Conservation (phyloP, 768 basidiomycete species). For the Sporobolomyces phaffii region DNA sequence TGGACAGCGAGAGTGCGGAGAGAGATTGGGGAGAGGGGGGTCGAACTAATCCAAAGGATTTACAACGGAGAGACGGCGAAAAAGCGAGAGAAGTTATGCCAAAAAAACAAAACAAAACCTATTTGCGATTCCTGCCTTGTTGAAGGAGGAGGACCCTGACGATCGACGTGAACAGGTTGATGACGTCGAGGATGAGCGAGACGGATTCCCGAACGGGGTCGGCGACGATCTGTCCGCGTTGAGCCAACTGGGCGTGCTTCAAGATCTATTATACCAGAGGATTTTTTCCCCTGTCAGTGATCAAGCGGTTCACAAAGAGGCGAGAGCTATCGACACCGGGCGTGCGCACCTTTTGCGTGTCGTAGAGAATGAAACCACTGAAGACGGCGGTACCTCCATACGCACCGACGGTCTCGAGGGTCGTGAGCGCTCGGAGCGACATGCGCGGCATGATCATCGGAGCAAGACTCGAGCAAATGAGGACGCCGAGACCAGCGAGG, state of each 20-base stretch:
- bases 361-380: slow-evolving; percentile 75
- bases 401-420: slow-evolving; percentile 69
- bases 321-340: not conserved
- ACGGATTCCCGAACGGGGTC: slow-evolving; percentile 56
- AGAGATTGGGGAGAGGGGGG: too few relatives aligned
- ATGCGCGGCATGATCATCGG: slow-evolving; percentile 76
- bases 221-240: slow-evolving; percentile 59
- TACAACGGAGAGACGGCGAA: not conserved
- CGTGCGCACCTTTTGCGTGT: slow-evolving; percentile 73
- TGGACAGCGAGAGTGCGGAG: too few relatives aligned
- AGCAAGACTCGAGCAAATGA: slow-evolving; percentile 76
- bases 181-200: slow-evolving; percentile 59
- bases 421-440: slow-evolving; percentile 61
- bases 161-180: slow-evolving; percentile 63
- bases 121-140: slow-evolving; percentile 21
- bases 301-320: not conserved
- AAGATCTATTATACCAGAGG: slow-evolving; percentile 12
- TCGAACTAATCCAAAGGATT: too few relatives aligned
- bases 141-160: slow-evolving; percentile 33
- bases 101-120: not conserved
- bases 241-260: slow-evolving; percentile 65
- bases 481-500: slow-evolving; percentile 79
- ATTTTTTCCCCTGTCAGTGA: too few relatives aligned
- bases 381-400: slow-evolving; percentile 88
- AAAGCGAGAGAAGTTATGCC: not conserved